A percentile compares a stretch with the other conserved stretches of the same genome.
These are phyloP conservation scores for Sclerotinia nivalis DNA, from an alignment of 2,329 filamentous ascomycete genomes.

Conservation along the genomic window DNA sequence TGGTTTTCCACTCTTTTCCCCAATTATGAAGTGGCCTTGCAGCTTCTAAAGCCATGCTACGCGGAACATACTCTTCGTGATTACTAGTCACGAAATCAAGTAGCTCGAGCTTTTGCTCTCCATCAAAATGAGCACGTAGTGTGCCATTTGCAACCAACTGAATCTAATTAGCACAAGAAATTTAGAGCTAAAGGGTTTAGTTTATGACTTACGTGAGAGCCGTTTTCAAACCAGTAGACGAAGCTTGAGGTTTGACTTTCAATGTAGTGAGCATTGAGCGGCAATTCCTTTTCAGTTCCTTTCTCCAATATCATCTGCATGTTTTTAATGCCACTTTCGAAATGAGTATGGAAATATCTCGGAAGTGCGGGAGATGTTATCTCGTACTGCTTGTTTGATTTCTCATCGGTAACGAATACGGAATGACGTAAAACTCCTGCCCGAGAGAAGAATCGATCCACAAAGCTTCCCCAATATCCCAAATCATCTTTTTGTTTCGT, in stretches of 20 bases:
- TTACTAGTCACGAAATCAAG: constrained; percentile 76
- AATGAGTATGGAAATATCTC: constrained; percentile 88
- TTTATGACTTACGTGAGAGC: constrained; percentile 68
- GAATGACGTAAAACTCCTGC: constrained; percentile 76
- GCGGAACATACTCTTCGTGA: constrained; percentile 82
- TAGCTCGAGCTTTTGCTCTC: constrained; percentile 76
- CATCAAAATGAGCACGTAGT: constrained; percentile 77
- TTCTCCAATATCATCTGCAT: constrained; percentile 85
- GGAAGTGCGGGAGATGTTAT: constrained; percentile 79
- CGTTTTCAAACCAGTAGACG: constrained; percentile 85
- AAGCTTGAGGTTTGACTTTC: constrained; percentile 76
- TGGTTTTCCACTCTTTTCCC: constrained; percentile 64
- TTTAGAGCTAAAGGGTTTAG: not conserved
- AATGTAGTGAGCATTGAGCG: constrained; percentile 69
- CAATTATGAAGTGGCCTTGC: constrained; percentile 63
- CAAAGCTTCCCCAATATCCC: constrained; percentile 76
- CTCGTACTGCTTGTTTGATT: constrained; percentile 77
- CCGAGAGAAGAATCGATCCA: constrained; percentile 76
- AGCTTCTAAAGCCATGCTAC: constrained; percentile 61
- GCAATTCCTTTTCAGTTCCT: constrained; percentile 55
- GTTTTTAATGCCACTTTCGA: constrained; percentile 79
- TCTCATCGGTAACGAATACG: constrained; percentile 59
- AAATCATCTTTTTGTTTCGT: constrained; percentile 67
- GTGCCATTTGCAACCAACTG: constrained; percentile 77
- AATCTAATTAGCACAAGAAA: constrained; percentile 36